These are phyloP conservation scores for Citrus maxima DNA, from an alignment of 345 rosid genomes.

Conservation along the genomic window DNA sequence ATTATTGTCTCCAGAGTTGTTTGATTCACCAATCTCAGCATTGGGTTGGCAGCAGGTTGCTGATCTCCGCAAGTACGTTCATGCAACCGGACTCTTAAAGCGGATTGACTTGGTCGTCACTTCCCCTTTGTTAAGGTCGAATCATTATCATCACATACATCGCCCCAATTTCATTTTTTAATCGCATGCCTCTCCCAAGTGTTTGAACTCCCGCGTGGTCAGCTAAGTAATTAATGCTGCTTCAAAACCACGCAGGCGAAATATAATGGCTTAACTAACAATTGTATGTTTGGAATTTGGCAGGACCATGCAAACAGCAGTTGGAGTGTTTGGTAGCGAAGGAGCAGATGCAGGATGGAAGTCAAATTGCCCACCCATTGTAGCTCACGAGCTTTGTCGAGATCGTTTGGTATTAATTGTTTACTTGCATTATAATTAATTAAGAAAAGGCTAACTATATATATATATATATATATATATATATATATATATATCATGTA, in stretches of 20 bases:
- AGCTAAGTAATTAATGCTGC: no score
- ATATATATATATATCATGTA: no score
- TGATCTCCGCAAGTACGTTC: slow-evolving; percentile 57
- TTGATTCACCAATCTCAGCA: not conserved
- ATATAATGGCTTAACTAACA: no score
- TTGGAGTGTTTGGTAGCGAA: slow-evolving; percentile 58
- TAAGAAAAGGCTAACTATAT: no score
- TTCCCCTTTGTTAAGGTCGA: slow-evolving; percentile 60
- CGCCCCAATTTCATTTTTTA: not conserved
- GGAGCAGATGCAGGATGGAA: slow-evolving; percentile 23
- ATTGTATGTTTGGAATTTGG: no score
- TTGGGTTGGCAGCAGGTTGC: slow-evolving; percentile 37
- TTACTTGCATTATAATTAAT: not conserved
- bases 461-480: no score
- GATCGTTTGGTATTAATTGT: slow-evolving; percentile 49
- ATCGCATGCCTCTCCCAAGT: no score
- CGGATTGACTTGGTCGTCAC: slow-evolving; percentile 57
- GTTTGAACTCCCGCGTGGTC: no score
- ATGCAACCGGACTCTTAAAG: slow-evolving; percentile 34
- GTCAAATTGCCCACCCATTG: slow-evolving; percentile 48
- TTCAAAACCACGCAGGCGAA: no score
- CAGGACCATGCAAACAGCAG: slow-evolving; percentile 79
- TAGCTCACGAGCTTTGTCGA: slow-evolving; percentile 62
- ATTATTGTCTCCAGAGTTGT: slow-evolving; percentile 1
- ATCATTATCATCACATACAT: not conserved